Evolutionary conservation across 352 stramenopile species (phyloP).

Genomic region (Phytophthora pisi): DNA sequence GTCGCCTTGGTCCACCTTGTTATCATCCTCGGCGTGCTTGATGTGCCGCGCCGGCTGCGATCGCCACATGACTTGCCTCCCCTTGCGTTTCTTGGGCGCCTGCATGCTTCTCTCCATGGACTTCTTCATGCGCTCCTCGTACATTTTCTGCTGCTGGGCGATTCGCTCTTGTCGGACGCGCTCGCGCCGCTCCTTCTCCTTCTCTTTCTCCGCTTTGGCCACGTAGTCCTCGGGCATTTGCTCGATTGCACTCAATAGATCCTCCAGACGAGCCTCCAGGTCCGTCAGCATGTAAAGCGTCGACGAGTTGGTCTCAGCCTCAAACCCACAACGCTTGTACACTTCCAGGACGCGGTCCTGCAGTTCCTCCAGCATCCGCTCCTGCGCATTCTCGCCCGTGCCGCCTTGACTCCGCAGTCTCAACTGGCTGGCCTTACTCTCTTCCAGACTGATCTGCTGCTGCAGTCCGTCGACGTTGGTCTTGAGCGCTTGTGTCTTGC

Average conservation of each 20-base stretch:
- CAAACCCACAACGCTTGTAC: slow-evolving; percentile 94
- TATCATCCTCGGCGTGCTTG: slow-evolving; percentile 79
- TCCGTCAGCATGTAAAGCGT: slow-evolving; percentile 95
- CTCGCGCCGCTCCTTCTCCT: slow-evolving; percentile 94
- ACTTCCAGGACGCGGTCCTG: slow-evolving; percentile 89
- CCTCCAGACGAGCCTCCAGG: slow-evolving; percentile 90
- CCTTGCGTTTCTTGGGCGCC: slow-evolving; percentile 92
- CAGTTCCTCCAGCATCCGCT: slow-evolving; percentile 90
- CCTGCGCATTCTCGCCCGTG: slow-evolving; percentile 86
- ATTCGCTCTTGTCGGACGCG: slow-evolving; percentile 91
- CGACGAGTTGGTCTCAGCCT: slow-evolving; percentile 90
- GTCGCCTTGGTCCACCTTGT: slow-evolving; percentile 80
- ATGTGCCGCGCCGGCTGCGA: slow-evolving; percentile 84
- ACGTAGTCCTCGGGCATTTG: slow-evolving; percentile 95
- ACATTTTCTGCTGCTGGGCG: slow-evolving; percentile 92
- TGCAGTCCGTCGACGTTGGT: slow-evolving; percentile 91
- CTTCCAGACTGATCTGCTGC: slow-evolving; percentile 86
- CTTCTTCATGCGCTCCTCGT: slow-evolving; percentile 94
- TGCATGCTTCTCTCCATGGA: slow-evolving; percentile 94
- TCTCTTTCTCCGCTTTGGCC: slow-evolving; percentile 93
- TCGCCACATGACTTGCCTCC: slow-evolving; percentile 93
- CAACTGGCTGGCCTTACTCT: slow-evolving; percentile 83
- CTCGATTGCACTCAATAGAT: slow-evolving; percentile 91
- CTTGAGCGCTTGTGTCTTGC: slow-evolving; percentile 84
- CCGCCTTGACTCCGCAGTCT: slow-evolving; percentile 66